Conservation (phyloP, 192 early-diverging fungal genomes). For the Linderina pennispora region DNA sequence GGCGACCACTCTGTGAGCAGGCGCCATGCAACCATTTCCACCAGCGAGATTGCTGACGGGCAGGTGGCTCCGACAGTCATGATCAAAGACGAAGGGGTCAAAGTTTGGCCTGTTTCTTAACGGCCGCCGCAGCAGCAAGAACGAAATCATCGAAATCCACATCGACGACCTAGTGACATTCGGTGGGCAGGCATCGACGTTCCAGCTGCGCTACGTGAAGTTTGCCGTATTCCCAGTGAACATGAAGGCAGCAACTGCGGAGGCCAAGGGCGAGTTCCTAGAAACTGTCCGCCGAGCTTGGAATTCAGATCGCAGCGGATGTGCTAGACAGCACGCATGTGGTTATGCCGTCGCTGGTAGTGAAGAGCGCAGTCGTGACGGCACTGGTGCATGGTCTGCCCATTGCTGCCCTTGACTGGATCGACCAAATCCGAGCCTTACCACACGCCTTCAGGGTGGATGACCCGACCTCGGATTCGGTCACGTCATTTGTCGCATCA, state of each 20-base stretch:
- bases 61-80: not conserved
- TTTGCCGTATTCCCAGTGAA: slow-evolving; percentile 17
- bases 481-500: slow-evolving; percentile 7
- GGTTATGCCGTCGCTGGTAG: slow-evolving; percentile 17
- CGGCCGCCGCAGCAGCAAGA: slow-evolving; percentile 7
- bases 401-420: slow-evolving; percentile 10
- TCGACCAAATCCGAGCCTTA: slow-evolving; percentile 4
- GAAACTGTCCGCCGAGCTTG: too few relatives aligned
- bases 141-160: not conserved
- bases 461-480: slow-evolving; percentile 1
- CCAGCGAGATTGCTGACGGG: not conserved
- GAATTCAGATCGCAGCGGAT: slow-evolving; percentile 6
- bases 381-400: slow-evolving; percentile 15
- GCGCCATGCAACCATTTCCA: slow-evolving; percentile 13
- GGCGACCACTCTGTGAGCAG: slow-evolving; percentile 35
- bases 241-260: slow-evolving; percentile 6
- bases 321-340: slow-evolving; percentile 26
- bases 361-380: slow-evolving; percentile 21
- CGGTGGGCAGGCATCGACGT: slow-evolving; percentile 30
- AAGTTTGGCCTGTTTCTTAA: slow-evolving; percentile 42
- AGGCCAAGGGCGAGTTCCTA: too few relatives aligned
- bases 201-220: slow-evolving; percentile 6
- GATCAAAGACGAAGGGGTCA: slow-evolving; percentile 17
- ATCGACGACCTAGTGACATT: slow-evolving; percentile 26
- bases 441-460: slow-evolving; percentile 1